Evolutionary conservation across 345 rosid species (phyloP).

Genomic region (Fremontodendron californicum): DNA sequence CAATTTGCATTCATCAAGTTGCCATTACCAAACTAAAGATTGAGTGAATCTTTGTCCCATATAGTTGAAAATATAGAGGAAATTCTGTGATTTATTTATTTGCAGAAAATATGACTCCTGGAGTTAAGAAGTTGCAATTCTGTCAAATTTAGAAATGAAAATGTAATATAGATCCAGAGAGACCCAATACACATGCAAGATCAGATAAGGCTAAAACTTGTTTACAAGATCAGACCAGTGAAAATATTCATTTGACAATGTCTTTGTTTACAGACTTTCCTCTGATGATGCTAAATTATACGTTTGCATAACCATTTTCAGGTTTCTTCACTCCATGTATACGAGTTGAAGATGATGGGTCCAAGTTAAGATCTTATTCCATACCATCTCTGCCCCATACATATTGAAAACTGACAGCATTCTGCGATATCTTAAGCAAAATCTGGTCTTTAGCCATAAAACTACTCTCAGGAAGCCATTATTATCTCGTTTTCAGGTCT

Average conservation of each 20-base stretch:
- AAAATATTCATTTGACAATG: background rate
- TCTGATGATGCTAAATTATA: background rate
- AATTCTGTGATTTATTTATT: background rate
- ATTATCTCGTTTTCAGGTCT: background rate
- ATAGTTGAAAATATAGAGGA: background rate
- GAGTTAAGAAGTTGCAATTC: background rate
- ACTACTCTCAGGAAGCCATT: background rate
- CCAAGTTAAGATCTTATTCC: constrained; percentile 4
- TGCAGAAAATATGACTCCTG: background rate
- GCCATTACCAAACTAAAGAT: background rate
- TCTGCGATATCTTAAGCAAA: background rate
- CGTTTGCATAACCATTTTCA: background rate
- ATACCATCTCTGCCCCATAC: background rate
- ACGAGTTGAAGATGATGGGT: background rate
- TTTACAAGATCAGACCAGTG: background rate
- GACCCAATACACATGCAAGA: background rate
- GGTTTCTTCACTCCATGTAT: background rate
- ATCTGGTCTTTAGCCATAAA: background rate
- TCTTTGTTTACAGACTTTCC: background rate
- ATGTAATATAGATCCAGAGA: too few relatives aligned
- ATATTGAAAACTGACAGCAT: background rate
- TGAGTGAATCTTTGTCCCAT: background rate
- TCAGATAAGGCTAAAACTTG: background rate
- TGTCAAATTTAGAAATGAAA: background rate
- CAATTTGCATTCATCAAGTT: background rate